Base-by-base conservation (phyloP, 805 yeast species). In the Barnettozyma wickerhamii region DNA sequence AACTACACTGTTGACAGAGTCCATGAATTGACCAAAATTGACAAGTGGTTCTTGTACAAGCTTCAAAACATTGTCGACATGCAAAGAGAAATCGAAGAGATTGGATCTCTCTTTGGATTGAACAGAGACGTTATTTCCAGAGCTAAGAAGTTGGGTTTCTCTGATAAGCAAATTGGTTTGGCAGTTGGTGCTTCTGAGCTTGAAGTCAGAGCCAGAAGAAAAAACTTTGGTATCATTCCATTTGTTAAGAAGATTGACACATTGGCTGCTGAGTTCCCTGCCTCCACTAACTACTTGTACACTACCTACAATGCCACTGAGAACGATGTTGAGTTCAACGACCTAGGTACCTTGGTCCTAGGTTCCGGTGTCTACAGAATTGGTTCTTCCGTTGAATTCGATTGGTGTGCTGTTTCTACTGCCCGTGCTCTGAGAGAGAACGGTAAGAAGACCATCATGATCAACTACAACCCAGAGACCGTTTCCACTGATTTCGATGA, bases 331-430 rank as follows among this genome's bases (percentile, higher is more conserved):
- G 75, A 71, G 33, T 93, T 91, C 60, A 77, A 84, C 56, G 98
- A 91, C 45, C 75, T 85, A 51, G 98, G 98, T 59, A 84, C 93
- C 46, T 71, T 93, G 79, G 98, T 91, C 30, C 74, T 91, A 55
- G 99, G 98, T 40, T 89, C 97, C n/a, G 98, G 99, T 72, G 99
- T 93, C 38, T 91, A 91, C 77, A 80, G 99, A 67, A 91, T 91
- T 64, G 99, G 99, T 45, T 90, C 97, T 2, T 89, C 97, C 24
- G 99, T 91, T 41, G 99, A 93, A 70, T 91, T 91, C 58, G 99
- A 91, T 66, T 91, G 99, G 99, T 91, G 99, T 75, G 99, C 98
- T 41, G 99, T 91, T 49, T 79, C 93, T 49, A 85, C 99, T 43
- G 96, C 95, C 42, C 81, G 97, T 63, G 89, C 97, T 33, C 79